Evolutionary conservation across 148 eudicot species (phyloP).

Genomic region (Chenopodium formosanum): DNA sequence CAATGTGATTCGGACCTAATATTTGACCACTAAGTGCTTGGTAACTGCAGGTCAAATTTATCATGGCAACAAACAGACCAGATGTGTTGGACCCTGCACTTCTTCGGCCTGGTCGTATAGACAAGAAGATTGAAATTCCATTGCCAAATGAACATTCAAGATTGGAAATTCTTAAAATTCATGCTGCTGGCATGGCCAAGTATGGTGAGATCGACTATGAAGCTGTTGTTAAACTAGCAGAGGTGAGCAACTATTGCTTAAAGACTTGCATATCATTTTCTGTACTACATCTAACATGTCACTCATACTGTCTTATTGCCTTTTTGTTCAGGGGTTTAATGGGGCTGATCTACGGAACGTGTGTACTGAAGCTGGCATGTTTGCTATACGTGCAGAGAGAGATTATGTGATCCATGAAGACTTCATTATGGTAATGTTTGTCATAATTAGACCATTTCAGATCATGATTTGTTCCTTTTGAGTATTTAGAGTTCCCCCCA

Average conservation of each 20-base stretch:
- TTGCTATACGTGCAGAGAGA: constrained; percentile 92
- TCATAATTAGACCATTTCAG: not conserved
- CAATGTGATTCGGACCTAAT: too few species aligned
- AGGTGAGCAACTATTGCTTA: constrained; percentile 41
- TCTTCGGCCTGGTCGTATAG: constrained; percentile 96
- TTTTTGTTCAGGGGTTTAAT: constrained; percentile 64
- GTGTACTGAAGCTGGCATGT: constrained; percentile 97
- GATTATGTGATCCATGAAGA: constrained; percentile 97
- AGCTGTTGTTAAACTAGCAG: constrained; percentile 93
- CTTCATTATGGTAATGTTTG: constrained; percentile 71
- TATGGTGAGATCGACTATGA: constrained; percentile 98
- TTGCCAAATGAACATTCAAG: constrained; percentile 98
- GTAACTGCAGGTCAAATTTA: constrained; percentile 63
- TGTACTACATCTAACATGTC: not conserved
- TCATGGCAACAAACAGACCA: constrained; percentile 98
- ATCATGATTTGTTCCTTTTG: not conserved
- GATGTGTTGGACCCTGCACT: constrained; percentile 99
- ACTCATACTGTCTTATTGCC: not conserved
- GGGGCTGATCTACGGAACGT: constrained; percentile 93
- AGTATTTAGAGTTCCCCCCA: not conserved
- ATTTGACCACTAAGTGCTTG: too few species aligned
- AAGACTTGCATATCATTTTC: not conserved
- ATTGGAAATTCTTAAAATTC: constrained; percentile 86
- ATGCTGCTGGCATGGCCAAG: constrained; percentile 97
- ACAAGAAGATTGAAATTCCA: constrained; percentile 95